phyloP scores from a whole-genome alignment of 2,329 filamentous ascomycete genomes.

The Fusarium pseudonygamai region DNA sequence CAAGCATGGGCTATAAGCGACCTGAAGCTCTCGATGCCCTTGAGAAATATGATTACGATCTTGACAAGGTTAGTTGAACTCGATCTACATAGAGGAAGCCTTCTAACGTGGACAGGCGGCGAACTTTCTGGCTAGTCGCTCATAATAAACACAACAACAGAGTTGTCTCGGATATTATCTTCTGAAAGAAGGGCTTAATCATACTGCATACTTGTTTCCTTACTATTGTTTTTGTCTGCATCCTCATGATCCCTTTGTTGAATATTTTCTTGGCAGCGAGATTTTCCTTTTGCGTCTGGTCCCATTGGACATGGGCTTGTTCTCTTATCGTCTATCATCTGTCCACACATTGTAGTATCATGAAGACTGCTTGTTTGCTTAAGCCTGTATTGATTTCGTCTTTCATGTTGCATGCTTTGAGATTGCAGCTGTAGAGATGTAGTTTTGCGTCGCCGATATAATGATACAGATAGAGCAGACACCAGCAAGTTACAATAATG shows the following conservation, averaged over 20 bases:
- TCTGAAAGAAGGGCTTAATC: conserved; percentile 29
- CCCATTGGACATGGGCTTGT: conserved; percentile 8
- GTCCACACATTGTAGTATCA: conserved; percentile 27
- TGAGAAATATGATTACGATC: conserved; percentile 95
- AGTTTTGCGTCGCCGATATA: conserved; percentile 3
- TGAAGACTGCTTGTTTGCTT: conserved; percentile 24
- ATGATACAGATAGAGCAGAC: neutral
- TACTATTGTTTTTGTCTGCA: conserved; percentile 24
- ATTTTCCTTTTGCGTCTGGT: conserved; percentile 14
- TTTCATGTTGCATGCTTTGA: neutral
- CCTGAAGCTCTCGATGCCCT: conserved; percentile 79
- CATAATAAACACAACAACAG: conserved; percentile 47
- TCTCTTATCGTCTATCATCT: conserved; percentile 26
- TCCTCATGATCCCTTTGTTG: conserved; percentile 35
- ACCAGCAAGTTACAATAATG: conserved; percentile 8
- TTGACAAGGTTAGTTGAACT: conserved; percentile 78
- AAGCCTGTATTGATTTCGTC: conserved; percentile 9
- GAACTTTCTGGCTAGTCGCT: conserved; percentile 65
- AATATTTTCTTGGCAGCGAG: conserved; percentile 39
- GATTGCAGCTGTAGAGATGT: conserved; percentile 9
- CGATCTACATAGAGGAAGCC: neutral
- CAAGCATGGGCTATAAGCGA: conserved; percentile 86
- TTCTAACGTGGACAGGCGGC: conserved; percentile 53
- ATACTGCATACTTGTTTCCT: conserved; percentile 35
- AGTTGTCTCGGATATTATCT: conserved; percentile 10